Percentiles rank a stretch among this genome's conserved stretches.
Evolutionary conservation across 2,329 filamentous ascomycete genomes (phyloP).

Genomic region (Pseudogymnoascus sp.): DNA sequence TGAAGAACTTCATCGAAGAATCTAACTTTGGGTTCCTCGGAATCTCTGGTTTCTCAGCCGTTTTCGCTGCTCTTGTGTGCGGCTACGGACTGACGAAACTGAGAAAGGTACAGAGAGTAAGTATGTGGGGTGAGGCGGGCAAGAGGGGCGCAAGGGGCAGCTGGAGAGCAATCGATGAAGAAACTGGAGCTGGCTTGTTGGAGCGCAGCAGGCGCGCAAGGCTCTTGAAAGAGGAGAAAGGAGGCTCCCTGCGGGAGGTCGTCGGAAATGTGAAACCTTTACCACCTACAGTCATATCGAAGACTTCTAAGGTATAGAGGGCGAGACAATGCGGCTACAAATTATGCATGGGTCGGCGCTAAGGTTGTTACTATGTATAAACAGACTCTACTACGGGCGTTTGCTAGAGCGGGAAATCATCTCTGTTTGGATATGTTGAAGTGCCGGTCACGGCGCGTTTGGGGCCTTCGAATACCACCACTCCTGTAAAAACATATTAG

Average conservation of each 20-base stretch:
- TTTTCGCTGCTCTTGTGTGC: constrained; percentile 71
- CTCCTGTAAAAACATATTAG: constrained; percentile 5
- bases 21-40: constrained; percentile 76
- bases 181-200: constrained; percentile 18
- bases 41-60: constrained; percentile 63
- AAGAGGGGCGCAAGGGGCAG: constrained; percentile 20
- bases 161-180: constrained; percentile 17
- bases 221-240: neutral
- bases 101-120: constrained; percentile 76
- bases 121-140: constrained; percentile 55
- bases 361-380: constrained; percentile 3
- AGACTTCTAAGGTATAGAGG: neutral
- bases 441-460: neutral
- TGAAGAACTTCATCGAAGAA: constrained; percentile 98
- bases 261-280: neutral
- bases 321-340: neutral
- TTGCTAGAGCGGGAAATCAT: constrained; percentile 1
- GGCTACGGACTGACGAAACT: constrained; percentile 78
- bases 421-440: neutral
- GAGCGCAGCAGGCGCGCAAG: constrained; percentile 23
- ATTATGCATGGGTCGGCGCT: neutral
- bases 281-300: constrained; percentile 6
- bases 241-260: neutral
- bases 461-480: constrained; percentile 1
- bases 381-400: constrained; percentile 1